These are phyloP conservation scores for Amaranthus palmeri DNA, from an alignment of 148 eudicot species.

Conservation along the genomic window DNA sequence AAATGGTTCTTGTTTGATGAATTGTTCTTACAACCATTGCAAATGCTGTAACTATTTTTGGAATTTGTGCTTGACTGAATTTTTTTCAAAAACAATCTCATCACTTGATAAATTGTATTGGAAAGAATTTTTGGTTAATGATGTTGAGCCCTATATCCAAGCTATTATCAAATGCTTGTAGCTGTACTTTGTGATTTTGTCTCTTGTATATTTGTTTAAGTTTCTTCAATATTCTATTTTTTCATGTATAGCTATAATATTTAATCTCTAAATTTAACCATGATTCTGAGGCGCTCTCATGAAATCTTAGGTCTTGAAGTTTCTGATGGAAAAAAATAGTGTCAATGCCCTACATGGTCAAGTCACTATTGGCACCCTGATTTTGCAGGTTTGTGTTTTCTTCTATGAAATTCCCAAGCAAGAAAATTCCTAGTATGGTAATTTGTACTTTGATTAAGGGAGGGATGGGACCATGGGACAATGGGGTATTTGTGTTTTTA, in stretches of 20 bases:
- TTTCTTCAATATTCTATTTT: too few species aligned
- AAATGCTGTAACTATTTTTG: not conserved
- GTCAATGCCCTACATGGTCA: constrained; percentile 79
- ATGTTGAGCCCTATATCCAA: too few species aligned
- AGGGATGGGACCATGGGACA: not conserved
- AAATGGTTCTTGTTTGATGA: not conserved
- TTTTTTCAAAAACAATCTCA: not conserved
- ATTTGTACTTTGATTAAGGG: not conserved
- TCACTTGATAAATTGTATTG: not conserved
- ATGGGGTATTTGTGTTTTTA: not conserved
- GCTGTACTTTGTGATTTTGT: not conserved
- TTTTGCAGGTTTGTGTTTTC: constrained; percentile 49
- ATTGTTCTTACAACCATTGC: not conserved
- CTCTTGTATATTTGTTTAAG: too few species aligned
- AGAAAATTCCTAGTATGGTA: not conserved
- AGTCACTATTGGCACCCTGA: constrained; percentile 81
- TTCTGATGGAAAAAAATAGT: constrained; percentile 88
- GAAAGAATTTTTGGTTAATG: not conserved
- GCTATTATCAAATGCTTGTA: not conserved
- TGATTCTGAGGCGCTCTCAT: constrained; percentile 4
- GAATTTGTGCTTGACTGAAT: not conserved
- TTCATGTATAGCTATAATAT: too few species aligned
- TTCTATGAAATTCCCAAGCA: not conserved
- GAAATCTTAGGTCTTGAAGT: constrained; percentile 63
- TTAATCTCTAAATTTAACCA: not conserved